Conservation (phyloP, 2,329 filamentous ascomycete species). For the Cercospora citrullina region DNA sequence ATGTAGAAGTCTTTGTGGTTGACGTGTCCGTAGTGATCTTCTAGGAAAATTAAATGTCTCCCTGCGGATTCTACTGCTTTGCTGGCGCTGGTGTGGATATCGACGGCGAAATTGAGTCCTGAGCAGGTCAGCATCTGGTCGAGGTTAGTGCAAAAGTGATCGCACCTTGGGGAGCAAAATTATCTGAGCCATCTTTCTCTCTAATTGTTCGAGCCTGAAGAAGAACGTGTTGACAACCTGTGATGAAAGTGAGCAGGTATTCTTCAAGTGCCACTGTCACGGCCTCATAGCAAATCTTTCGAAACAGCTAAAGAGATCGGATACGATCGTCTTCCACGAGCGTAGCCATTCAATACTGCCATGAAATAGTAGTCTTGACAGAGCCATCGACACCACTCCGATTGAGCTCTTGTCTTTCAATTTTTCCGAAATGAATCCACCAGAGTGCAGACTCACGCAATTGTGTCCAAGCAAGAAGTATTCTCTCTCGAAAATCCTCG, state of each 20-base stretch:
- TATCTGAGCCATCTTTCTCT: slow-evolving; percentile 11
- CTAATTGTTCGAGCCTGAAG: slow-evolving; percentile 38
- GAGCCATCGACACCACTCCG: neutral
- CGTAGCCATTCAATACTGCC: neutral
- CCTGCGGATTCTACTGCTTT: slow-evolving; percentile 38
- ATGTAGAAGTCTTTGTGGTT: slow-evolving; percentile 42
- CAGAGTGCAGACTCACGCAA: slow-evolving; percentile 35
- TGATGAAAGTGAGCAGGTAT: neutral
- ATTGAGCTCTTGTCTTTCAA: neutral
- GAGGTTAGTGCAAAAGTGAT: neutral
- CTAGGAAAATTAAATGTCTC: slow-evolving; percentile 41
- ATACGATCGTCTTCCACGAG: neutral
- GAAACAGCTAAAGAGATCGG: neutral
- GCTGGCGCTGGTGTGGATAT: slow-evolving; percentile 33
- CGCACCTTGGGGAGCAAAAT: slow-evolving; percentile 15
- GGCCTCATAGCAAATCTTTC: neutral
- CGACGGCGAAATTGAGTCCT: slow-evolving; percentile 40
- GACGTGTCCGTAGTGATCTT: slow-evolving; percentile 40
- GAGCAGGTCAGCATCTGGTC: neutral
- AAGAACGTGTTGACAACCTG: slow-evolving; percentile 37
- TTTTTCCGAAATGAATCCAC: too few relatives aligned
- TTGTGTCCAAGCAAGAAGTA: slow-evolving; percentile 44
- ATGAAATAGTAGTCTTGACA: neutral
- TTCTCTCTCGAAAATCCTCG: slow-evolving; percentile 38
- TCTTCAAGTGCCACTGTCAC: neutral